Conservation (phyloP, 352 stramenopile genomes). For the Pythium vanterpoolii region DNA sequence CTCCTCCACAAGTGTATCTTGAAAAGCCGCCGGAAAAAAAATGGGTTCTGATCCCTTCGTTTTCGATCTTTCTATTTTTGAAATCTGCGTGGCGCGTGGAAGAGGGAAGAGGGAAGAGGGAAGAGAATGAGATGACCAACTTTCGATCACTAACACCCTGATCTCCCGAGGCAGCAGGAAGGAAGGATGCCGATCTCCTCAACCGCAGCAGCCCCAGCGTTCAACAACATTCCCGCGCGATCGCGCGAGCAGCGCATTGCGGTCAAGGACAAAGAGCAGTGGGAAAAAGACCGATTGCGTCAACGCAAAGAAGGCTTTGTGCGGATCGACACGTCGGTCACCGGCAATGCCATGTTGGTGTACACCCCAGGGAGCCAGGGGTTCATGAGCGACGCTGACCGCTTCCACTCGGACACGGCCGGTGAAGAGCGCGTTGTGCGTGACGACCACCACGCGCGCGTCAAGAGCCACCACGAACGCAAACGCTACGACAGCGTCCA, state of each 20-base stretch:
- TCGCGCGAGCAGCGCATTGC: slow-evolving; percentile 66
- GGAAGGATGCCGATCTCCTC: slow-evolving; percentile 2
- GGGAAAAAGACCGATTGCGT: slow-evolving; percentile 68
- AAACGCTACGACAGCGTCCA: slow-evolving; percentile 58
- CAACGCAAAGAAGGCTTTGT: slow-evolving; percentile 66
- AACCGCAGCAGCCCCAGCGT: slow-evolving; percentile 14
- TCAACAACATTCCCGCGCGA: slow-evolving; percentile 80
- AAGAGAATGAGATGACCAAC: too few relatives aligned
- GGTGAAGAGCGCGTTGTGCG: slow-evolving; percentile 72
- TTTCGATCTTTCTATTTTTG: slow-evolving; percentile 11
- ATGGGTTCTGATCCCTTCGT: not conserved
- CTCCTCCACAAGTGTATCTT: slow-evolving; percentile 1
- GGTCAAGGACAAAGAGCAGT: slow-evolving; percentile 72
- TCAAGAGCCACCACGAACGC: slow-evolving; percentile 60
- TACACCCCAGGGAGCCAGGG: slow-evolving; percentile 59
- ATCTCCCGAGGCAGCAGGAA: not conserved
- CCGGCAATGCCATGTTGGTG: slow-evolving; percentile 67
- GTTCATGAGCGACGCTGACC: slow-evolving; percentile 82
- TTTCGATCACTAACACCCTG: too few relatives aligned
- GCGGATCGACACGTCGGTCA: slow-evolving; percentile 63
- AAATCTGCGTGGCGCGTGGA: not conserved
- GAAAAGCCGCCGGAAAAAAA: slow-evolving; percentile 7
- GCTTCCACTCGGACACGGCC: slow-evolving; percentile 88
- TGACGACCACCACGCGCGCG: slow-evolving; percentile 45
- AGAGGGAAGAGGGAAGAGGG: too few relatives aligned